Evolutionary conservation across 2,329 filamentous ascomycete species (phyloP), one percentile per base, ranked within the genome.

Genomic region (Exophiala calicioides): DNA sequence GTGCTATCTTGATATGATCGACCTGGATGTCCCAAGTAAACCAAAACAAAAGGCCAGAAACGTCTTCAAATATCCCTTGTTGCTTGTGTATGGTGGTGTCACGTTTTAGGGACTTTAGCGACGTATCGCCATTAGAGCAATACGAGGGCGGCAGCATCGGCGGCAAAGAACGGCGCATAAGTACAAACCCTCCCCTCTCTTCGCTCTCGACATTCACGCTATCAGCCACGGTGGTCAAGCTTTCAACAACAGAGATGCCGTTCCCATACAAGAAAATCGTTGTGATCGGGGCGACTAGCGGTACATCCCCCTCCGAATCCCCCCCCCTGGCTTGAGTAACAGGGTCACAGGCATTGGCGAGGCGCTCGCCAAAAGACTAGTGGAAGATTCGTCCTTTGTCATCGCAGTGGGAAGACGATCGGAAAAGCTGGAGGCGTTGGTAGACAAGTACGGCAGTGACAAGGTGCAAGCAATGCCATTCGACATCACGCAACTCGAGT

Each of bases 251-350:
- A 29, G 51, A 34, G 15, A 56, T 56, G 53, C 44, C 51, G n/a
- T 65, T 74, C 48, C 62, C 62, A 27, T 79, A 78, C 65, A 74
- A 73, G 53, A 77, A 78, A 60, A 68, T 77, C 15, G 69, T 79
- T 6, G 61, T 80, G 20, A 64, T 80, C 7, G 77, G 78, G n/a
- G 77, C 76, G 27, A 69, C 66, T 5, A 65, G 63, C 20, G 53
- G 53, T 56, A 49, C 21, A 39, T 15, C 21, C 18, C 16, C 13
- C 26, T 23, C 18, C 20, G 31, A 27, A 9, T 29, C 24, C 18
- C 7, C 8, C 13, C 12, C 18, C 4, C 15, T 8, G 12, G 9
- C 10, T 15, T 1, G 8, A 32, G 15, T 24, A 16, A 43, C 37
- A 13, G 26, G 34, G 4, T 18, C 5, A 35, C 20, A 57, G 68